phyloP scores from a whole-genome alignment of 2,329 filamentous ascomycete genomes.

The Pseudophaeomoniella oleicola region DNA sequence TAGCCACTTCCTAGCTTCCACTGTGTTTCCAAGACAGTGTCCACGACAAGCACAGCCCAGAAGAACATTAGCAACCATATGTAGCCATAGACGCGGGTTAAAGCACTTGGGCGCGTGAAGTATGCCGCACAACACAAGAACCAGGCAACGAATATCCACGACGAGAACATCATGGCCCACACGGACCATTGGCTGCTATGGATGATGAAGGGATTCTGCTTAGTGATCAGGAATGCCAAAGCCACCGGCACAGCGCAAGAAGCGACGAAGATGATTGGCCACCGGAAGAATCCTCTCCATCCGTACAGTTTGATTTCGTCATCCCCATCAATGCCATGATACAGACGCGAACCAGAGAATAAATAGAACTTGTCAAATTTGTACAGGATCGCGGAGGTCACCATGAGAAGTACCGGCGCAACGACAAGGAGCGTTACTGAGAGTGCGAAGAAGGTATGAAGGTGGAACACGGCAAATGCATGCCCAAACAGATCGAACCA shows the following conservation, averaged over 20 bases:
- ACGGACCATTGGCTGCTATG: slow-evolving; percentile 80
- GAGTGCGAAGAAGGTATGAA: slow-evolving; percentile 77
- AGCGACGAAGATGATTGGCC: slow-evolving; percentile 58
- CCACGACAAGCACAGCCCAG: slow-evolving; percentile 58
- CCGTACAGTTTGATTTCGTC: slow-evolving; percentile 54
- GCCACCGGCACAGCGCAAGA: slow-evolving; percentile 56
- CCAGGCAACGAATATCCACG: slow-evolving; percentile 74
- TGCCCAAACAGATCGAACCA: slow-evolving; percentile 91
- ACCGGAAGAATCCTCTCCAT: slow-evolving; percentile 70
- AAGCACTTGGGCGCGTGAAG: slow-evolving; percentile 67
- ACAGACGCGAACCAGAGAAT: slow-evolving; percentile 52
- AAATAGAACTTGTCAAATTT: slow-evolving; percentile 75
- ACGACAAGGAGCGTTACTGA: slow-evolving; percentile 71
- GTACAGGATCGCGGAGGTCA: slow-evolving; percentile 54
- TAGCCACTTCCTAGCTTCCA: slow-evolving; percentile 63
- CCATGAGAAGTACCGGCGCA: slow-evolving; percentile 57
- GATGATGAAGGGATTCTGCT: slow-evolving; percentile 79
- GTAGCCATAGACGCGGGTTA: slow-evolving; percentile 66
- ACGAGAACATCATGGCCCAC: slow-evolving; percentile 73
- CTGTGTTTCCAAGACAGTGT: slow-evolving; percentile 63
- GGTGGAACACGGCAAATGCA: slow-evolving; percentile 60
- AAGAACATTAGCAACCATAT: slow-evolving; percentile 70
- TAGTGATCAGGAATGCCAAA: slow-evolving; percentile 59
- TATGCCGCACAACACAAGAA: slow-evolving; percentile 65
- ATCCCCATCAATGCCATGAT: slow-evolving; percentile 44